phyloP scores from a whole-genome alignment of 257 asterid genomes.

The Solanum sitiens region DNA sequence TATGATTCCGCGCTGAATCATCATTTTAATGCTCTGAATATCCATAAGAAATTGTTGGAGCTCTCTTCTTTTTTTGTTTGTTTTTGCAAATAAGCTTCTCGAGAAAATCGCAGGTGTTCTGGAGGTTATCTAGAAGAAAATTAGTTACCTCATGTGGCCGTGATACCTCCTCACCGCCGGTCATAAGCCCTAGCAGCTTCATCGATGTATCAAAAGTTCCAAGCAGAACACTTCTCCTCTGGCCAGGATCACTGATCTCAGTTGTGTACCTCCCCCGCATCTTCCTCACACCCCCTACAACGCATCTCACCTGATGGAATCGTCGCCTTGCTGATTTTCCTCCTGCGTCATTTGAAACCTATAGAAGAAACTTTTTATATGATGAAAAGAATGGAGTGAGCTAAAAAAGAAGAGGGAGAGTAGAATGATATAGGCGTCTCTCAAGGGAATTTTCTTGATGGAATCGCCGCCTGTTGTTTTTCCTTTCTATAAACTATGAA shows the following conservation, averaged over 20 bases:
- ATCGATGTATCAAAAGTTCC: background rate
- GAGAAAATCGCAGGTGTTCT: background rate
- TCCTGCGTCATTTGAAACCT: background rate
- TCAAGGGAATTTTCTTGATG: too few species aligned
- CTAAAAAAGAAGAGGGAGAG: too few species aligned
- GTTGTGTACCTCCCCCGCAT: background rate
- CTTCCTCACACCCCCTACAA: background rate
- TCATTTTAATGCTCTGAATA: too few species aligned
- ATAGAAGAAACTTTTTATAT: too few species aligned
- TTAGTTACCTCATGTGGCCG: background rate
- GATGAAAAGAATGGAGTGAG: too few species aligned
- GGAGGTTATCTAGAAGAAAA: background rate
- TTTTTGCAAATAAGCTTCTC: too few species aligned
- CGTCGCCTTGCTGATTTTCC: background rate
- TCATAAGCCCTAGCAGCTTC: conserved; percentile 5
- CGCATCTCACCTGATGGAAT: background rate
- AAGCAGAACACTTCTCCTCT: background rate
- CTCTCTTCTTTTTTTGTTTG: too few species aligned
- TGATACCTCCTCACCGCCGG: background rate
- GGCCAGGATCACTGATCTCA: conserved; percentile 2
- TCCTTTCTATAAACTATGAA: background rate
- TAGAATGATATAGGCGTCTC: too few species aligned
- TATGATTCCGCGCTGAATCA: too few species aligned
- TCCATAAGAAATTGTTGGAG: too few species aligned
- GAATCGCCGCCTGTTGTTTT: too few species aligned